Percentiles rank a stretch among this genome's conserved stretches.
These are phyloP conservation scores for Cyberlindnera petersonii DNA, from an alignment of 805 yeast genomes.

Conservation along the genomic window DNA sequence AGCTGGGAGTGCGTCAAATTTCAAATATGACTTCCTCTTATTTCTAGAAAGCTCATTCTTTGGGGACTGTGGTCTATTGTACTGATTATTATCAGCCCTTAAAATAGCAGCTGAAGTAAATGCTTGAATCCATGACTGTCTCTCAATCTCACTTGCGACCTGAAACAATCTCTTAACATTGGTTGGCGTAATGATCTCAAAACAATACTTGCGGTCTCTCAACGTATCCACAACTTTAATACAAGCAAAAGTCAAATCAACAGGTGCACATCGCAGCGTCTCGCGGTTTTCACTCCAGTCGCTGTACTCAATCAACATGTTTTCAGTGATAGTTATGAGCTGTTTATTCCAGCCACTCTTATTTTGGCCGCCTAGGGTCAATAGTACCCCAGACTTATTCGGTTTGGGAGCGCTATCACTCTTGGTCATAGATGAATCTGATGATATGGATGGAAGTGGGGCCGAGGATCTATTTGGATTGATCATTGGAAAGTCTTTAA, in stretches of 20 bases:
- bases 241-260: constrained; percentile 66
- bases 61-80: constrained; percentile 3
- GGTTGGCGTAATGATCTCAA: constrained; percentile 69
- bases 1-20: neutral
- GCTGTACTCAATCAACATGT: constrained; percentile 63
- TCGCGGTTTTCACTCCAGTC: constrained; percentile 69
- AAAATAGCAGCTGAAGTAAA: constrained; percentile 50
- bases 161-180: constrained; percentile 70
- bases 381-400: constrained; percentile 10
- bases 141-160: constrained; percentile 64
- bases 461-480: neutral
- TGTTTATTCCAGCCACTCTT: constrained; percentile 73
- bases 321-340: constrained; percentile 75
- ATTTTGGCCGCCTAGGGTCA: constrained; percentile 17
- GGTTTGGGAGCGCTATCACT: neutral
- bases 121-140: constrained; percentile 63
- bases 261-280: constrained; percentile 58
- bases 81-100: constrained; percentile 21
- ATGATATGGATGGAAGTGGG: neutral
- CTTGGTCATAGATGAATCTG: neutral
- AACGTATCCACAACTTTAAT: constrained; percentile 40
- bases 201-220: constrained; percentile 44
- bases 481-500: constrained; percentile 1
- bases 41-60: neutral
- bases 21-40: neutral